A percentile compares a stretch with the other conserved stretches of the same genome.
These are phyloP conservation scores for Fusarium nematophilum DNA, from an alignment of 2,329 filamentous ascomycete genomes.

Conservation along the genomic window DNA sequence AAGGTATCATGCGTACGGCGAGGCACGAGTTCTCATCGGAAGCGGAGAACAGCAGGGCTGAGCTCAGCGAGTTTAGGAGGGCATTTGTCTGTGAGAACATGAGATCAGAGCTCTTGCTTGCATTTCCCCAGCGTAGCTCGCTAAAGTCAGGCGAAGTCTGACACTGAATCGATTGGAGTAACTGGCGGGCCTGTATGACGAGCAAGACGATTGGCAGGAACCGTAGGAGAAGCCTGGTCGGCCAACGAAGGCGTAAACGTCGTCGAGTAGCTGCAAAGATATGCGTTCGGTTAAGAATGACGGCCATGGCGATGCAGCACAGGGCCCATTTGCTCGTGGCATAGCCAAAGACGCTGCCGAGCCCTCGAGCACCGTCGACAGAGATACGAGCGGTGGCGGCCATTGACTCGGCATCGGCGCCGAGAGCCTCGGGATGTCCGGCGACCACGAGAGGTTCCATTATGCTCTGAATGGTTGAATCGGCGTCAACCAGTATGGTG, in stretches of 20 bases:
- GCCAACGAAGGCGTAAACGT: conserved; percentile 80
- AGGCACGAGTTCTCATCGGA: conserved; percentile 80
- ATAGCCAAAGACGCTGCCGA: conserved; percentile 91
- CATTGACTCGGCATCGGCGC: conserved; percentile 23
- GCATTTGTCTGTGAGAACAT: conserved; percentile 78
- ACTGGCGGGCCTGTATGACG: conserved; percentile 71
- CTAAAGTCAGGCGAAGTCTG: conserved; percentile 84
- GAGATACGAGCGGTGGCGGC: conserved; percentile 60
- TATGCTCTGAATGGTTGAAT: conserved; percentile 44
- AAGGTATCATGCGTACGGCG: conserved; percentile 76
- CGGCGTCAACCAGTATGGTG: conserved; percentile 36
- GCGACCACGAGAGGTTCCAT: conserved; percentile 42
- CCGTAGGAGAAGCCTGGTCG: conserved; percentile 76
- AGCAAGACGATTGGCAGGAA: conserved; percentile 78
- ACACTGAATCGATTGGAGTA: conserved; percentile 90
- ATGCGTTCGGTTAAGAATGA: conserved; percentile 89
- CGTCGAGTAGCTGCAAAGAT: conserved; percentile 93
- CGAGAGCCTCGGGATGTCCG: conserved; percentile 21
- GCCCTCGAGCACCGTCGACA: conserved; percentile 71
- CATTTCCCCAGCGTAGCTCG: conserved; percentile 75
- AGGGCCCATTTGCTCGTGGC: conserved; percentile 93
- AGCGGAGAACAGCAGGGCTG: conserved; percentile 77
- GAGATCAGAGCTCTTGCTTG: conserved; percentile 72
- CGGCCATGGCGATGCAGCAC: conserved; percentile 84
- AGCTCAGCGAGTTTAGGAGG: conserved; percentile 78